Base-by-base conservation (phyloP, 2,329 filamentous ascomycete genomes). In the Colletotrichum sp. region DNA sequence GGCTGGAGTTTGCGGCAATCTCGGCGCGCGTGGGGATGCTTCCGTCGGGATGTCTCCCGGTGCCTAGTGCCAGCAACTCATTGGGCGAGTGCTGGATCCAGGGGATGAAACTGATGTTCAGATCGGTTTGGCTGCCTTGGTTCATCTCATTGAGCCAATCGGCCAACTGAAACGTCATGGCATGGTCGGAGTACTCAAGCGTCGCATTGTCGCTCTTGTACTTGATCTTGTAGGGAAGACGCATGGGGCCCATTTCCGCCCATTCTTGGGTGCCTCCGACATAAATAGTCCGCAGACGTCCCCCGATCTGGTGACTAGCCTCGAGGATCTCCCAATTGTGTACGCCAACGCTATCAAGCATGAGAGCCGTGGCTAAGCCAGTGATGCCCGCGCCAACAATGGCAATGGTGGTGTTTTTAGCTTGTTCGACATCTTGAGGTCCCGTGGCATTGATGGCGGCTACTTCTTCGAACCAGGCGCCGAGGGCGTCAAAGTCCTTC, bases 341-440 rank as follows among this genome's bases (percentile, higher is more conserved):
- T 64, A 92, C 85, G 5, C 90, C 90, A 7, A 83, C 82, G 65
- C 86, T 84, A 13, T 78, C 90, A 84, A 78, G 87, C 86, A 79
- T 79, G 9, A 89, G 81, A 70, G 83, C 86, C 1, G 87, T 92
- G 88, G 92, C 89, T 71, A 93, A 80, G 0, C 91, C 91, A 12
- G 89, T 84, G 89, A 92, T 92, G 12, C 91, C 91, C 16, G 87
- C 91, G n/a, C 91, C 91, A 5, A 92, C 82, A 64, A 93, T 92
- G 34, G 87, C 90, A 74, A 92, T 86, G 32, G 66, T 59, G 32
- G 26, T 32, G 56, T 68, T 68, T n/a, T 21, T 52, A n/a, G 43
- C 43, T 52, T 52, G n/a, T 1, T 52, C 43, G 43, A 52, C 43
- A 52, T 52, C 43, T 21, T 52, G 43, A 52, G n/a, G 43, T 13